Evolutionary conservation across 371 early-diverging fungal species (phyloP).

Genomic region (Mucor plumbeus): DNA sequence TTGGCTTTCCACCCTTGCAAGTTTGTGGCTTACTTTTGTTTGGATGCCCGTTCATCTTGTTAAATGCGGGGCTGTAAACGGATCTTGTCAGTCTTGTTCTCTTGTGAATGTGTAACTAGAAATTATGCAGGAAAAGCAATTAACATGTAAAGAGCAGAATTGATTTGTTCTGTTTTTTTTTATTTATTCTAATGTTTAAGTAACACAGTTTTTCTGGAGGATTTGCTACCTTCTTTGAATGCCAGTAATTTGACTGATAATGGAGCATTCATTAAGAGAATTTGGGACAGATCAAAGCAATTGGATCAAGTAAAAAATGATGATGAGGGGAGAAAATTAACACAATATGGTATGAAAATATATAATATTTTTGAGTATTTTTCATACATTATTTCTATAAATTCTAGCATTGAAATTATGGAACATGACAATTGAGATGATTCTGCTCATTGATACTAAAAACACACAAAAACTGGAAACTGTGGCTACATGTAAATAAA

Average conservation of each 20-base stretch:
- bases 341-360: not conserved
- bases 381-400: not conserved
- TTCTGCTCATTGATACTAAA: not conserved
- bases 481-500: constrained; percentile 12
- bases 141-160: not conserved
- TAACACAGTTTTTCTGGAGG: constrained; percentile 4
- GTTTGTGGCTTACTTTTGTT: constrained; percentile 15
- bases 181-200: not conserved
- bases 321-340: not conserved
- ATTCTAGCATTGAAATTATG: constrained; percentile 10
- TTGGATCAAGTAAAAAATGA: not conserved
- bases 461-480: not conserved
- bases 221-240: constrained; percentile 1
- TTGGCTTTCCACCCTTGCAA: constrained; percentile 17
- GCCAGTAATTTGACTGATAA: not conserved
- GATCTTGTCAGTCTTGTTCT: not conserved
- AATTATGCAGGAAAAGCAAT: not conserved
- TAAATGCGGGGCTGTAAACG: constrained; percentile 1
- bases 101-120: not conserved
- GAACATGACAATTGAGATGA: constrained; percentile 12
- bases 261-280: constrained; percentile 10
- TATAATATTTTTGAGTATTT: not conserved
- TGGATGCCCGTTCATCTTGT: not conserved
- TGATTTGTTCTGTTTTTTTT: not conserved
- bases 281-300: constrained; percentile 12